Evolutionary conservation across 768 basidiomycete species (phyloP).

Genomic region (Lactarius sanguifluus): DNA sequence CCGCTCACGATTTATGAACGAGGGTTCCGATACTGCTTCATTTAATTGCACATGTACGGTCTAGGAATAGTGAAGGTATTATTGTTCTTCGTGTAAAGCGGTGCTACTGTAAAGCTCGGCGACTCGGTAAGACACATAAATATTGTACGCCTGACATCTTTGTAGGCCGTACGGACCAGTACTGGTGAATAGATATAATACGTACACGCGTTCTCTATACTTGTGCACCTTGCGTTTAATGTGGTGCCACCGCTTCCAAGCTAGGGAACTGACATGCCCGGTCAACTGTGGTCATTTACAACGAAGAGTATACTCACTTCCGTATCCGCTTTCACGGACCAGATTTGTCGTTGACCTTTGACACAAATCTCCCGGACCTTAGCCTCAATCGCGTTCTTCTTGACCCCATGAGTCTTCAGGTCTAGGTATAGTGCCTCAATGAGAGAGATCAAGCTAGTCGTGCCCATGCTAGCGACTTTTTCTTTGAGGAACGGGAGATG

Average conservation of each 20-base stretch:
- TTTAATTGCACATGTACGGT: not conserved
- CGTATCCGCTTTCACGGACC: constrained; percentile 57
- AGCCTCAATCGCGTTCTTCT: constrained; percentile 81
- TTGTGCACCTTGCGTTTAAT: not conserved
- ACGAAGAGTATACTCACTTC: constrained; percentile 15
- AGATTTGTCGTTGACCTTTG: constrained; percentile 70
- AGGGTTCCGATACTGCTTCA: not conserved
- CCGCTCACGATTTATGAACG: not conserved
- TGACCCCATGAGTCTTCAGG: constrained; percentile 65
- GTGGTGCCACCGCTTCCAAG: constrained; percentile 3
- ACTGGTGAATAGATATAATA: constrained; percentile 11
- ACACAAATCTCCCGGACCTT: constrained; percentile 76
- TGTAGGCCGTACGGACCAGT: not conserved
- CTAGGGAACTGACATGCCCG: constrained; percentile 2
- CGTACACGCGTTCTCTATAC: not conserved
- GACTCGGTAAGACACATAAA: constrained; percentile 5
- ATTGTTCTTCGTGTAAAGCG: constrained; percentile 12
- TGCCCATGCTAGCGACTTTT: constrained; percentile 61
- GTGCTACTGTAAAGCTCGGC: not conserved
- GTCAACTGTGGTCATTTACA: constrained; percentile 4
- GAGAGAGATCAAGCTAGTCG: constrained; percentile 61
- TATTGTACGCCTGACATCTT: not conserved
- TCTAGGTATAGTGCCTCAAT: constrained; percentile 74
- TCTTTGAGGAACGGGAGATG: constrained; percentile 59
- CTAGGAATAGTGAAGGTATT: not conserved